Conservation (phyloP, 768 basidiomycete genomes). For the Boletus tomentosulus region DNA sequence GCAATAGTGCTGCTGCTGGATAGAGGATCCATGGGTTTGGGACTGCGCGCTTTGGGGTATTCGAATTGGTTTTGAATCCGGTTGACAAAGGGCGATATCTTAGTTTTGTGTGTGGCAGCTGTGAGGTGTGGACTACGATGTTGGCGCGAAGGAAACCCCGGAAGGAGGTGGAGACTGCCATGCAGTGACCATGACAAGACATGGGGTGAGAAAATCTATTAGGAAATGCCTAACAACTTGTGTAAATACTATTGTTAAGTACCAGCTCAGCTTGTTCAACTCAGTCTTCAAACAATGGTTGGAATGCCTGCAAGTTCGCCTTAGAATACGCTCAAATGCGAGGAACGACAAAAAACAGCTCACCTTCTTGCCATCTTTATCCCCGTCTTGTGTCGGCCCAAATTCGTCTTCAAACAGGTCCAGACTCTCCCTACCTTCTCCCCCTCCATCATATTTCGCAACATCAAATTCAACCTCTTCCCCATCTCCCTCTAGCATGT, state of each 20-base stretch:
- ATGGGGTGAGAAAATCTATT: constrained; percentile 8
- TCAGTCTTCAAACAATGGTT: constrained; percentile 33
- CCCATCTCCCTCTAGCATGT: constrained; percentile 35
- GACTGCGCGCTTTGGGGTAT: background rate
- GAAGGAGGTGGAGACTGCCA: constrained; percentile 10
- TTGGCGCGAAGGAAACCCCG: constrained; percentile 5
- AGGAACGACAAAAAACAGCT: background rate
- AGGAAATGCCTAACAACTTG: background rate
- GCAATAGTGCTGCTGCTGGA: constrained; percentile 19
- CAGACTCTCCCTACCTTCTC: constrained; percentile 21
- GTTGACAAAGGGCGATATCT: constrained; percentile 12
- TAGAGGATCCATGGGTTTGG: constrained; percentile 24
- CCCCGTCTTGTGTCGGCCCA: constrained; percentile 29
- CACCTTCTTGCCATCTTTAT: constrained; percentile 25
- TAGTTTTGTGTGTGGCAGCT: constrained; percentile 2
- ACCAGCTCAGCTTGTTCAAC: background rate
- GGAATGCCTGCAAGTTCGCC: constrained; percentile 21
- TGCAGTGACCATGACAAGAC: constrained; percentile 14
- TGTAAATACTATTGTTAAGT: background rate
- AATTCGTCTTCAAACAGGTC: constrained; percentile 33
- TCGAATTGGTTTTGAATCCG: background rate
- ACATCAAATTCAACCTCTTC: constrained; percentile 31
- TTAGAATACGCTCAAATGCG: background rate
- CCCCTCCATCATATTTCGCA: constrained; percentile 5
- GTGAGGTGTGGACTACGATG: background rate